Conservation (phyloP, 1,139 yeast genomes). For the Suhomyces atakaporum region DNA sequence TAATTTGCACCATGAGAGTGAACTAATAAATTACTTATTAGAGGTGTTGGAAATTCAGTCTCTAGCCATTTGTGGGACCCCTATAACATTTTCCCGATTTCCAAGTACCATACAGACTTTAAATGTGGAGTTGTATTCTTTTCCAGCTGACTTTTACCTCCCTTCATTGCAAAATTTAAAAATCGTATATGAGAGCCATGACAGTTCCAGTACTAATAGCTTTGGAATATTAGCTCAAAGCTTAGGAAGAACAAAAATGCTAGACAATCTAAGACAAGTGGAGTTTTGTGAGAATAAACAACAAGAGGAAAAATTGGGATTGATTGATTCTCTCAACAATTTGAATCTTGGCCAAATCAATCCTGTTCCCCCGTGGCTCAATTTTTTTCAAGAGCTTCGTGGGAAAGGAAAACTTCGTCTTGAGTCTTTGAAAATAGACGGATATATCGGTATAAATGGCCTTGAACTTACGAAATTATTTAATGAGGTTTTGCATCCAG, state of each 20-base stretch:
- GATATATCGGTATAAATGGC: slow-evolving; percentile 18
- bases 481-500: slow-evolving; percentile 11
- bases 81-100: not conserved
- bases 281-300: slow-evolving; percentile 8
- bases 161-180: slow-evolving; percentile 7
- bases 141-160: not conserved
- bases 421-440: slow-evolving; percentile 19
- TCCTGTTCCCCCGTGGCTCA: slow-evolving; percentile 18
- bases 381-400: slow-evolving; percentile 17
- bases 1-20: not conserved
- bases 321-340: slow-evolving; percentile 12
- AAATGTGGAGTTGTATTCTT: slow-evolving; percentile 1
- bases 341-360: slow-evolving; percentile 6
- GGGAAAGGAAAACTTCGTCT: slow-evolving; percentile 11
- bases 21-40: not conserved
- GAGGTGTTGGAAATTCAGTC: not conserved
- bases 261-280: slow-evolving; percentile 4
- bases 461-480: slow-evolving; percentile 10
- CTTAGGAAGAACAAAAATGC: slow-evolving; percentile 1
- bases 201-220: not conserved
- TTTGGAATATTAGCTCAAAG: slow-evolving; percentile 7
- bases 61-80: not conserved
- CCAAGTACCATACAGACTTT: slow-evolving; percentile 1
- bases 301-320: slow-evolving; percentile 6
- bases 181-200: slow-evolving; percentile 4